A percentile compares a stretch with the other conserved stretches of the same genome.
These are phyloP conservation scores for Basidiobolus meristosporus DNA, from an alignment of 371 early-diverging fungal species.

Conservation along the genomic window DNA sequence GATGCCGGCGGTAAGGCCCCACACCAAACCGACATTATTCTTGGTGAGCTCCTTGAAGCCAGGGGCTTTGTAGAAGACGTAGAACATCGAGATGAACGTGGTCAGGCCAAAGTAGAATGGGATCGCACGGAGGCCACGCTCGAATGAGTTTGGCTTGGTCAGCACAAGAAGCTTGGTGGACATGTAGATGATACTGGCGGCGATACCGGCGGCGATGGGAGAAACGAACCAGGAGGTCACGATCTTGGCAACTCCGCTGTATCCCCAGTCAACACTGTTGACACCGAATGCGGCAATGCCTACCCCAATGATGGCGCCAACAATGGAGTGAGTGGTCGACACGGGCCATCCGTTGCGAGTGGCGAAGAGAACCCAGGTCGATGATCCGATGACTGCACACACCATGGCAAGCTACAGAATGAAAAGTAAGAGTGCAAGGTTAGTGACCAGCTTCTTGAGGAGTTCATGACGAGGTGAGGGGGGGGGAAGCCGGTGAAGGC, in stretches of 20 bases:
- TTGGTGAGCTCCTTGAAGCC: conserved; percentile 15
- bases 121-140: conserved; percentile 47
- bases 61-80: conserved; percentile 50
- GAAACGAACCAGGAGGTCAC: conserved; percentile 64
- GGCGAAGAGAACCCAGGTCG: conserved; percentile 59
- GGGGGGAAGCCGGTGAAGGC: no score
- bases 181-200: conserved; percentile 40
- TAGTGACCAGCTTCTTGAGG: no score
- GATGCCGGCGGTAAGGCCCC: conserved; percentile 31
- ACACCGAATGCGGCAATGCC: conserved; percentile 56
- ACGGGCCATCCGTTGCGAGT: conserved; percentile 50
- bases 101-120: conserved; percentile 65
- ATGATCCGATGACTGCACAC: conserved; percentile 58
- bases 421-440: no score
- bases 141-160: conserved; percentile 36
- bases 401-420: conserved; percentile 67
- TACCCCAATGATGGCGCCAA: conserved; percentile 63
- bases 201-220: conserved; percentile 40
- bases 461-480: no score
- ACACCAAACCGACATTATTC: conserved; percentile 7
- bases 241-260: conserved; percentile 45
- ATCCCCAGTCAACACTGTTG: conserved; percentile 42
- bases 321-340: conserved; percentile 41
- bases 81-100: conserved; percentile 38
- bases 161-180: conserved; percentile 40